Evolutionary conservation across 345 rosid genomes (phyloP).

Genomic region (Trapa bicornis): DNA sequence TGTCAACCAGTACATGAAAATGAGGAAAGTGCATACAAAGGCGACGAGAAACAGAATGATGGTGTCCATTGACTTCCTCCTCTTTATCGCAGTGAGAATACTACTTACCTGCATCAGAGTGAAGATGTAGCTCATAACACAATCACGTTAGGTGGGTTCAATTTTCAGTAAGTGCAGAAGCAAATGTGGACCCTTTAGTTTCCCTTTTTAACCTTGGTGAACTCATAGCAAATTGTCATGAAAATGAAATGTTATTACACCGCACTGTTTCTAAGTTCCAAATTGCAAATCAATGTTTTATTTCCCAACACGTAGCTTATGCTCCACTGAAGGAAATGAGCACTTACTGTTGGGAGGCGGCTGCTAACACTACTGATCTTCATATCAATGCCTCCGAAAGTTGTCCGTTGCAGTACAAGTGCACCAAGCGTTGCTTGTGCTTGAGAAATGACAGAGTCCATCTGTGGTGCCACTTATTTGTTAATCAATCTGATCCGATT

Average conservation of each 20-base stretch:
- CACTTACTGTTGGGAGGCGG: slow-evolving; percentile 75
- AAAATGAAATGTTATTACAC: not conserved
- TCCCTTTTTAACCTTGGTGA: not conserved
- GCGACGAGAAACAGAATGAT: slow-evolving; percentile 88
- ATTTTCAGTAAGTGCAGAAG: not conserved
- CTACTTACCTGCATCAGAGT: slow-evolving; percentile 60
- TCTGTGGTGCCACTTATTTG: slow-evolving; percentile 28
- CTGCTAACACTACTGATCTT: slow-evolving; percentile 86
- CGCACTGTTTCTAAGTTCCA: not conserved
- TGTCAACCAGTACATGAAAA: slow-evolving; percentile 85
- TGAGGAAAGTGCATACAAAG: slow-evolving; percentile 85
- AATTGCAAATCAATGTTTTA: not conserved
- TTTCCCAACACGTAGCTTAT: not conserved
- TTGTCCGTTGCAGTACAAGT: slow-evolving; percentile 75
- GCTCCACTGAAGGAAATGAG: slow-evolving; percentile 6
- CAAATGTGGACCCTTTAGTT: not conserved
- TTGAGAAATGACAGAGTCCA: slow-evolving; percentile 92
- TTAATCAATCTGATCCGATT: not conserved
- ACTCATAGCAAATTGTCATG: not conserved
- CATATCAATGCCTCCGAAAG: slow-evolving; percentile 89
- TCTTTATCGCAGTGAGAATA: slow-evolving; percentile 70
- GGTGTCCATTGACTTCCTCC: slow-evolving; percentile 93
- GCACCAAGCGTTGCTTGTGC: slow-evolving; percentile 91
- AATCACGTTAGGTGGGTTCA: not conserved
- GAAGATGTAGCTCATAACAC: slow-evolving; percentile 3